A percentile compares a stretch with the other conserved stretches of the same genome.
These are phyloP conservation scores for Picochlorum sp. DNA, from an alignment of 139 green algal species.

Conservation along the genomic window DNA sequence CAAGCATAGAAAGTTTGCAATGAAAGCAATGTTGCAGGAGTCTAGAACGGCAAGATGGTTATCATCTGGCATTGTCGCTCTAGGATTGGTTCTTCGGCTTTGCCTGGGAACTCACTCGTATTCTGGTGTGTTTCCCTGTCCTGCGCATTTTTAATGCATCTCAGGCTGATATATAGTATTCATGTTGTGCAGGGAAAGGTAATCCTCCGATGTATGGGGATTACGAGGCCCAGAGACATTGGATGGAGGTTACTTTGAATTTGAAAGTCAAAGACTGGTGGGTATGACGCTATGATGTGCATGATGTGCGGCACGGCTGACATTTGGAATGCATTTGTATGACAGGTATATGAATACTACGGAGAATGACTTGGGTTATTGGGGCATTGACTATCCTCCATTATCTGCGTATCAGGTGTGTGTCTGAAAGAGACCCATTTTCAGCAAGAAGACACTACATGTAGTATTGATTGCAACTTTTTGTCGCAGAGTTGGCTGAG, in stretches of 20 bases:
- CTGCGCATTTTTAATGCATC: not conserved
- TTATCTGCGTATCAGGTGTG: slow-evolving; percentile 90
- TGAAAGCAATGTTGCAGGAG: not conserved
- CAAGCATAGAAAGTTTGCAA: too few species aligned
- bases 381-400: slow-evolving; percentile 96
- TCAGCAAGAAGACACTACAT: too few species aligned
- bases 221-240: slow-evolving; percentile 97
- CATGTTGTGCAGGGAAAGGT: slow-evolving; percentile 35
- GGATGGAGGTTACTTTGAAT: slow-evolving; percentile 94
- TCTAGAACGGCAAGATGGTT: not conserved
- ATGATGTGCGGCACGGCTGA: not conserved
- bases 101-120: slow-evolving; percentile 61
- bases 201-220: slow-evolving; percentile 83
- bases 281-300: not conserved
- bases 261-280: slow-evolving; percentile 65
- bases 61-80: not conserved
- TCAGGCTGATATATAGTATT: not conserved
- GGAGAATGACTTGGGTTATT: slow-evolving; percentile 70
- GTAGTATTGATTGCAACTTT: too few species aligned
- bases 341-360: slow-evolving; percentile 35
- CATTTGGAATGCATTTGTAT: not conserved
- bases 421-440: slow-evolving; percentile 9
- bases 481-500: slow-evolving; percentile 11
- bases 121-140: slow-evolving; percentile 45
- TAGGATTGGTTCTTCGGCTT: slow-evolving; percentile 54